phyloP scores from a whole-genome alignment of 257 asterid genomes.

The Salvia splendens region DNA sequence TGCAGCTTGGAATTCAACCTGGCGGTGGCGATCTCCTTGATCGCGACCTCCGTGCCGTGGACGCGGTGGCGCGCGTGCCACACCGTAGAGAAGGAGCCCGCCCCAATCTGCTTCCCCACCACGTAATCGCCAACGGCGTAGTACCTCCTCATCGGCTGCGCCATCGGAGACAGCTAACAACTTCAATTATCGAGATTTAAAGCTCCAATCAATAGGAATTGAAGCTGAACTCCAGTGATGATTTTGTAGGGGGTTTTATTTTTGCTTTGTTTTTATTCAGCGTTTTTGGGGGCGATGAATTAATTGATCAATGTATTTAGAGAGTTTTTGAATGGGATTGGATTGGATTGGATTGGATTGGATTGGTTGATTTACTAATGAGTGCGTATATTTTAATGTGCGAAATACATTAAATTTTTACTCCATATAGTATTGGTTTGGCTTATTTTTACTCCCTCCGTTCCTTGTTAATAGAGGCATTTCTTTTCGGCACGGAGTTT shows the following conservation, averaged over 20 bases:
- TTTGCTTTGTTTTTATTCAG: background rate
- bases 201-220: conserved; percentile 24
- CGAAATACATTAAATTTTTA: too few relatives aligned
- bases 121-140: conserved; percentile 71
- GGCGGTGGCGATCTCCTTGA: conserved; percentile 72
- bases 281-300: background rate
- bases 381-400: background rate
- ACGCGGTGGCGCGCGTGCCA: conserved; percentile 91
- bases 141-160: conserved; percentile 56
- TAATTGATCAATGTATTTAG: conserved; percentile 10
- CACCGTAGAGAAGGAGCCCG: conserved; percentile 89
- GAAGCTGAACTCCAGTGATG: background rate
- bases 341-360: conserved; percentile 14
- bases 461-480: too few relatives aligned
- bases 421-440: too few relatives aligned
- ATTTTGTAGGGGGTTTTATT: background rate
- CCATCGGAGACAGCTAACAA: conserved; percentile 40
- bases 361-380: conserved; percentile 1
- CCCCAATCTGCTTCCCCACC: conserved; percentile 75
- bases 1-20: conserved; percentile 66
- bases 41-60: conserved; percentile 86
- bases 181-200: background rate
- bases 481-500: too few relatives aligned
- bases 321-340: background rate
- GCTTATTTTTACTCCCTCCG: too few relatives aligned